Evolutionary conservation across 148 eudicot genomes (phyloP).

Genomic region (Persicaria tinctoria): DNA sequence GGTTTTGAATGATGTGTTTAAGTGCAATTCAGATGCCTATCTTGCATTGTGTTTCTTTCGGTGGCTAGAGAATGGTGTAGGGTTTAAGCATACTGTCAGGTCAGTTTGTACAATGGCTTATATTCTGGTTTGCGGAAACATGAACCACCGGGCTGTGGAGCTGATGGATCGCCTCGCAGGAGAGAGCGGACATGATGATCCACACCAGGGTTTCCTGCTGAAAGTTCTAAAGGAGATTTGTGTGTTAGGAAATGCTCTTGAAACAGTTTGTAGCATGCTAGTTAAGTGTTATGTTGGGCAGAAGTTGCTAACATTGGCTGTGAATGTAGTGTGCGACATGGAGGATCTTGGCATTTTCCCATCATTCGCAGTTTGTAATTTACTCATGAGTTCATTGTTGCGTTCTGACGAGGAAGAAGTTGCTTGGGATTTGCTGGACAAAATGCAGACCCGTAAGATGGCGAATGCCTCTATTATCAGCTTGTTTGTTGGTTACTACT

Average conservation of each 20-base stretch:
- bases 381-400: slow-evolving; percentile 33
- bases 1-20: slow-evolving; percentile 27
- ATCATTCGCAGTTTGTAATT: slow-evolving; percentile 29
- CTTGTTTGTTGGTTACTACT: slow-evolving; percentile 34
- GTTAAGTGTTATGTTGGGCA: slow-evolving; percentile 28
- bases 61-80: slow-evolving; percentile 27
- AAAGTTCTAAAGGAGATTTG: slow-evolving; percentile 23
- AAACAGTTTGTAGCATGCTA: slow-evolving; percentile 41
- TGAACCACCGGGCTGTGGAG: slow-evolving; percentile 37
- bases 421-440: slow-evolving; percentile 48
- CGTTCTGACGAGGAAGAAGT: slow-evolving; percentile 17
- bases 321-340: slow-evolving; percentile 26
- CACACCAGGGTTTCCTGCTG: slow-evolving; percentile 20
- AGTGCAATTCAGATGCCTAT: slow-evolving; percentile 26
- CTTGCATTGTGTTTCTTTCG: slow-evolving; percentile 35
- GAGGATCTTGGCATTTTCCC: slow-evolving; percentile 31
- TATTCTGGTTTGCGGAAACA: slow-evolving; percentile 34
- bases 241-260: slow-evolving; percentile 18
- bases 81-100: slow-evolving; percentile 26
- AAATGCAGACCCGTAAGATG: slow-evolving; percentile 26
- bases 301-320: slow-evolving; percentile 21
- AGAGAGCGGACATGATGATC: slow-evolving; percentile 19
- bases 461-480: slow-evolving; percentile 25
- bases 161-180: slow-evolving; percentile 22
- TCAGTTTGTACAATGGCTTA: slow-evolving; percentile 31